Conservation (phyloP, 1,139 yeast genomes). For the Debaryomycetaceae sp. region DNA sequence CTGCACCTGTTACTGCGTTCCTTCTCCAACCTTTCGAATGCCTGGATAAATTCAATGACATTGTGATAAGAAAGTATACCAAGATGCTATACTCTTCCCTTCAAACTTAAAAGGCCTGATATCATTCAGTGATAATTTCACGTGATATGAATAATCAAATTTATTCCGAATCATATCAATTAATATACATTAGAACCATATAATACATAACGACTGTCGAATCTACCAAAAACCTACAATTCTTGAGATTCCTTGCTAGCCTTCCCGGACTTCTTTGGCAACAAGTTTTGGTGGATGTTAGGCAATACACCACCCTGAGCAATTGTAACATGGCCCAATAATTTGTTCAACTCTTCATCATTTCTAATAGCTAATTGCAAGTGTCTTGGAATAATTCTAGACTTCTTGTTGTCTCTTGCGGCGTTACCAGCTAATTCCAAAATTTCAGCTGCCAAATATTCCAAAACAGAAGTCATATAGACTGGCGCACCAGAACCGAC, state of each 20-base stretch:
- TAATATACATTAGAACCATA: slow-evolving; percentile 6
- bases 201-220: background rate
- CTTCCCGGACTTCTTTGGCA: slow-evolving; percentile 88
- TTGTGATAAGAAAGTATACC: background rate
- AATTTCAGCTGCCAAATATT: slow-evolving; percentile 95
- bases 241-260: slow-evolving; percentile 77
- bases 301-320: slow-evolving; percentile 99
- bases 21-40: slow-evolving; percentile 9
- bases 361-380: slow-evolving; percentile 97
- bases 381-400: slow-evolving; percentile 98
- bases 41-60: slow-evolving; percentile 10
- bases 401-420: slow-evolving; percentile 96
- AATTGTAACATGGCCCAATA: slow-evolving; percentile 58
- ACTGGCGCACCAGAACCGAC: slow-evolving; percentile 99
- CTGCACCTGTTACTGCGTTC: slow-evolving; percentile 35
- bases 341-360: slow-evolving; percentile 93
- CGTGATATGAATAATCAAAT: background rate
- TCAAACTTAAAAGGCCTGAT: slow-evolving; percentile 1
- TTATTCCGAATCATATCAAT: background rate
- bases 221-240: slow-evolving; percentile 46
- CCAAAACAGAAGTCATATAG: slow-evolving; percentile 92
- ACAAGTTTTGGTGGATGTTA: slow-evolving; percentile 91
- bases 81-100: background rate
- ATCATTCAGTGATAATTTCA: background rate
- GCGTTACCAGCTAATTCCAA: slow-evolving; percentile 99